Evolutionary conservation across 805 yeast genomes (phyloP), one percentile per base, ranked within the genome.

Genomic region (Tetrapisispora taiwanensis): DNA sequence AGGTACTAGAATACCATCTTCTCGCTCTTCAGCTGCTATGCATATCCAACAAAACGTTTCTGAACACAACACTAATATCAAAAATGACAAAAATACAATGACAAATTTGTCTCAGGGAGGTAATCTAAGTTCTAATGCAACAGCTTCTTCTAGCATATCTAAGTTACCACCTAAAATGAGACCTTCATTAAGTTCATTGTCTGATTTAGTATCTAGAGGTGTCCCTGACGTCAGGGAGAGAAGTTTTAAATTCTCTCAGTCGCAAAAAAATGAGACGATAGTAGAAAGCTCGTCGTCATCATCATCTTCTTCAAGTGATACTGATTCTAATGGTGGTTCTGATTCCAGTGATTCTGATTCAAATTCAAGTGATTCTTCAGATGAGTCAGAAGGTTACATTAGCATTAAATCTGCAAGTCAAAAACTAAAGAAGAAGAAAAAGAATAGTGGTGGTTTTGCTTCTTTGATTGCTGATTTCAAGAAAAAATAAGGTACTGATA

Each of bases 221-320:
- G 71, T 81, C 12, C 88, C 88, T 1, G 84, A 76, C 18, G 85
- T 81, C 0, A 72, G 70, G 44, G 84, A 79, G 37, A 66, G 67
- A 47, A 9, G 52, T 47, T 27, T 54, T 54, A 28, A 28, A 17
- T 22, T 34, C 18, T 39, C 34, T 4, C 39, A 41, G 12, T 27
- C 43, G 2, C 38, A 33, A 28, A 35, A 35, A 14, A 7, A 15
- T 12, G 26, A 20, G 7, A 14, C 31, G 13, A 19, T n/a, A 13
- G 31, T 24, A 9, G 34, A 28, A 15, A 15, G 10, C 3, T 42
- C 44, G 1, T 27, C 30, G 4, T 7, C 19, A 4, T 27, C 31
- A 2, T 42, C 40, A 19, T 34, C 39, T 3, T 36, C 36, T 14
- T 22, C 28, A 28, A 13, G 20, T 15, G 24, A 19, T 22, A 15